Evolutionary conservation across 331 rosid species (phyloP).

Genomic region (Rosa hybrid): DNA sequence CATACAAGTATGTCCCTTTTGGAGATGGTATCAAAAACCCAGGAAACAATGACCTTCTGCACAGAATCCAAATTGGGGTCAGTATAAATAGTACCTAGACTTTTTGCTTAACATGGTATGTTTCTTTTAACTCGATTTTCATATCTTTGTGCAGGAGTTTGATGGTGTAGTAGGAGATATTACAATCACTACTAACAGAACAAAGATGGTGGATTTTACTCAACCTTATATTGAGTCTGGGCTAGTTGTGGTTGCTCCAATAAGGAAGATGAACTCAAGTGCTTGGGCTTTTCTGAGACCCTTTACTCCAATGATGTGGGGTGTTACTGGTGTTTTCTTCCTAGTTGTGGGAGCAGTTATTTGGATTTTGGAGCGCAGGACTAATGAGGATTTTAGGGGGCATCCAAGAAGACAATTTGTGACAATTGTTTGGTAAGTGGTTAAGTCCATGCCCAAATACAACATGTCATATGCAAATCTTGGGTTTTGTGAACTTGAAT

Average conservation of each 20-base stretch:
- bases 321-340: slow-evolving; percentile 52
- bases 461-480: too few relatives aligned
- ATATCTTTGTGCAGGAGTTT: slow-evolving; percentile 36
- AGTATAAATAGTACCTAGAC: slow-evolving; percentile 26
- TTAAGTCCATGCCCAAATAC: not conserved
- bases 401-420: slow-evolving; percentile 52
- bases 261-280: slow-evolving; percentile 51
- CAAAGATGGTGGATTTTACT: slow-evolving; percentile 73
- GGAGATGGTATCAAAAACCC: slow-evolving; percentile 36
- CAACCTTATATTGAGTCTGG: slow-evolving; percentile 70
- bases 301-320: slow-evolving; percentile 68
- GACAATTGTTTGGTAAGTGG: slow-evolving; percentile 54
- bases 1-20: slow-evolving; percentile 24
- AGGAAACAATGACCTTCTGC: slow-evolving; percentile 18
- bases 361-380: slow-evolving; percentile 66
- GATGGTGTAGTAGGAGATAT: slow-evolving; percentile 69
- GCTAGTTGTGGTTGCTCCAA: slow-evolving; percentile 66
- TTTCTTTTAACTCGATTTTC: not conserved
- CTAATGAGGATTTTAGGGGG: slow-evolving; percentile 60
- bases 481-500: not conserved
- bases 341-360: slow-evolving; percentile 58
- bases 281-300: slow-evolving; percentile 79
- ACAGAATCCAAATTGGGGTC: slow-evolving; percentile 40
- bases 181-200: slow-evolving; percentile 60
- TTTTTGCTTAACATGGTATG: not conserved